Base-by-base conservation (phyloP, 148 eudicot genomes). In the Spergularia bocconei region DNA sequence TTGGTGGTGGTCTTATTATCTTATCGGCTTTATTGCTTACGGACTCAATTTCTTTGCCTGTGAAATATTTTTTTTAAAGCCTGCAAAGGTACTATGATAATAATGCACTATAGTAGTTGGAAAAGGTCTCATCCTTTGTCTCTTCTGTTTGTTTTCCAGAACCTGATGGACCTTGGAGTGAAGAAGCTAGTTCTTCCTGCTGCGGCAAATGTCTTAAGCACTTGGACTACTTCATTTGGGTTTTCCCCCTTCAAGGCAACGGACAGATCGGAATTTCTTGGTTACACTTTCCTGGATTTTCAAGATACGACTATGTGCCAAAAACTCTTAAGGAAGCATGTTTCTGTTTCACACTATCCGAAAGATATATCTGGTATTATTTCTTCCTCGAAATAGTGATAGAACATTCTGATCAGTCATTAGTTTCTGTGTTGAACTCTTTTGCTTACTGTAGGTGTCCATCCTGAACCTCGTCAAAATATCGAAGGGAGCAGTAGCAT, bases 241-340 rank as follows among this genome's bases (percentile, higher is more conserved):
- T 96, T 89, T 82, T 81, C 90, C 21, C 78, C 70, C 61, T 75
- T 91, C 83, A 62, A 79, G 33, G 62, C 73, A 19, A 66, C 79
- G 0, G 94, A 92, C 80, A 87, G 87, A 85, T 76, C 82, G 14
- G 84, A 86, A 39, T 80, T 91, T 77, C 74, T 88, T 39, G 85
- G 80, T 38, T 88, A 76, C 73, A 86, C 93, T 80, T 91, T 92
- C 83, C 88, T 92, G 50, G 88, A 88, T 84, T 96, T 96, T 76
- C 91, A 87, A 80, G 98, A 88, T n/a, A 91, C 98, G 8, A 52
- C 84, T 13, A 82, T 92, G 89, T 96, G 99, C 86, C 91, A 96
- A 81, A 96, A 96, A 72, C 73, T 84, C 81, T 78, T 96, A 60
- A 66, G 56, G 20, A 81, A 72, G 73, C 72, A 51, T 67, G 83